Evolutionary conservation across 352 stramenopile species (phyloP).

Genomic region (Phytophthora quininea): DNA sequence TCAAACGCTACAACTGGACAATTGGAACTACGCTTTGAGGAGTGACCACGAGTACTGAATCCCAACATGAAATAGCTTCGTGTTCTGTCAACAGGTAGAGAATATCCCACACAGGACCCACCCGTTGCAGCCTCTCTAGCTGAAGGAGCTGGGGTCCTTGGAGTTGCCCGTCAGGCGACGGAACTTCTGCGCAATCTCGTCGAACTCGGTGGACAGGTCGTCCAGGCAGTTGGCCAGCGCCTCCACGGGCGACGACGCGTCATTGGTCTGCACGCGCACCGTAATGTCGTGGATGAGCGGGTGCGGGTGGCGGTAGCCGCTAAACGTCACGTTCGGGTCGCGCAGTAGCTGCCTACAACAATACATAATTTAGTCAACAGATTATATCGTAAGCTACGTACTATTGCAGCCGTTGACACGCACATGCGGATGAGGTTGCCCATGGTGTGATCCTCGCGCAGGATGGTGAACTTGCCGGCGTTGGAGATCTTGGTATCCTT

Average conservation of each 20-base stretch:
- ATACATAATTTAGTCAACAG: slow-evolving; percentile 1
- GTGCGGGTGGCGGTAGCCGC: slow-evolving; percentile 97
- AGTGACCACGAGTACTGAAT: slow-evolving; percentile 25
- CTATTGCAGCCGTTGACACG: slow-evolving; percentile 18
- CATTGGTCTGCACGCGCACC: slow-evolving; percentile 93
- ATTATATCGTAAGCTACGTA: neutral
- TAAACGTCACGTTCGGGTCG: slow-evolving; percentile 91
- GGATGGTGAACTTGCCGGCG: slow-evolving; percentile 97
- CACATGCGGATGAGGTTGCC: slow-evolving; percentile 98
- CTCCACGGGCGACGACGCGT: slow-evolving; percentile 84
- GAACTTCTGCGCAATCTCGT: slow-evolving; percentile 88
- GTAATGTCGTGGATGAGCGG: slow-evolving; percentile 96
- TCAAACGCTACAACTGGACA: slow-evolving; percentile 22
- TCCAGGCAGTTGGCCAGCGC: slow-evolving; percentile 84
- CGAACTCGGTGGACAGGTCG: slow-evolving; percentile 87
- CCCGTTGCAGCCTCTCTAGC: slow-evolving; percentile 34
- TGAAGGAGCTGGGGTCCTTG: slow-evolving; percentile 86
- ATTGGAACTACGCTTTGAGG: slow-evolving; percentile 60
- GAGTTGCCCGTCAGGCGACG: slow-evolving; percentile 80
- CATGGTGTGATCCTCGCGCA: slow-evolving; percentile 99
- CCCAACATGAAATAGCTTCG: neutral
- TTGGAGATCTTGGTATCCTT: slow-evolving; percentile 98
- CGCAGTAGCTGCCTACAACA: slow-evolving; percentile 83
- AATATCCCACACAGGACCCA: neutral
- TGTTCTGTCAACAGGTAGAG: neutral